Evolutionary conservation across 2,329 filamentous ascomycete genomes (phyloP).

Genomic region (Botryotinia calthae): DNA sequence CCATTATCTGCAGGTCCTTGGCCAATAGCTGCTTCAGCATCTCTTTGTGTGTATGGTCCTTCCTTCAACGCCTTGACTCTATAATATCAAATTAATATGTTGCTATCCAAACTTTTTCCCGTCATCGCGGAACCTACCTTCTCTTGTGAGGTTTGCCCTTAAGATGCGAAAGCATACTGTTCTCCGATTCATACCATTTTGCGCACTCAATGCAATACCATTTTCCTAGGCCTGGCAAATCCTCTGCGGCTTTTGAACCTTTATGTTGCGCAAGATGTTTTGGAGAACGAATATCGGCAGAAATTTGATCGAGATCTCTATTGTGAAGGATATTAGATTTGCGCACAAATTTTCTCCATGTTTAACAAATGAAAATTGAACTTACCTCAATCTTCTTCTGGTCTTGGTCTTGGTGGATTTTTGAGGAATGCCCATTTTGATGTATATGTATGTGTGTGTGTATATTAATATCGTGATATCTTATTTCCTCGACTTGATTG

Average conservation of each 20-base stretch:
- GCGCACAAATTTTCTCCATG: neutral
- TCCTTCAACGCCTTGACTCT: constrained; percentile 81
- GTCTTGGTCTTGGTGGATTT: constrained; percentile 72
- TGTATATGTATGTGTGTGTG: neutral
- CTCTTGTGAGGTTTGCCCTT: constrained; percentile 93
- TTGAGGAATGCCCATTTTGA: constrained; percentile 63
- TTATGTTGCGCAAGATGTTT: constrained; percentile 80
- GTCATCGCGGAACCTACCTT: constrained; percentile 53
- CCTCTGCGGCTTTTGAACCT: constrained; percentile 74
- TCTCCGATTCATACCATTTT: constrained; percentile 90
- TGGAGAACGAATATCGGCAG: constrained; percentile 73
- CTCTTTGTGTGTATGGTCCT: constrained; percentile 80
- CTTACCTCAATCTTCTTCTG: constrained; percentile 65
- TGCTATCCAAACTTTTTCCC: too few species aligned
- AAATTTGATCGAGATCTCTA: constrained; percentile 91
- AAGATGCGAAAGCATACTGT: constrained; percentile 70
- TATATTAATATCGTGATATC: neutral
- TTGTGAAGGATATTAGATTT: constrained; percentile 25
- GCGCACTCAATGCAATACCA: constrained; percentile 91
- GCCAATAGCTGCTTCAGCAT: constrained; percentile 78
- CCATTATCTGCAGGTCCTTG: constrained; percentile 66
- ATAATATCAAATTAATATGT: constrained; percentile 8
- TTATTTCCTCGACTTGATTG: neutral
- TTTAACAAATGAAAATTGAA: neutral
- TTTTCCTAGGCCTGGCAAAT: constrained; percentile 80